A percentile compares a stretch with the other conserved stretches of the same genome.
Evolutionary conservation across 2,329 filamentous ascomycete genomes (phyloP).

Genomic region (Simplicillium sp.): DNA sequence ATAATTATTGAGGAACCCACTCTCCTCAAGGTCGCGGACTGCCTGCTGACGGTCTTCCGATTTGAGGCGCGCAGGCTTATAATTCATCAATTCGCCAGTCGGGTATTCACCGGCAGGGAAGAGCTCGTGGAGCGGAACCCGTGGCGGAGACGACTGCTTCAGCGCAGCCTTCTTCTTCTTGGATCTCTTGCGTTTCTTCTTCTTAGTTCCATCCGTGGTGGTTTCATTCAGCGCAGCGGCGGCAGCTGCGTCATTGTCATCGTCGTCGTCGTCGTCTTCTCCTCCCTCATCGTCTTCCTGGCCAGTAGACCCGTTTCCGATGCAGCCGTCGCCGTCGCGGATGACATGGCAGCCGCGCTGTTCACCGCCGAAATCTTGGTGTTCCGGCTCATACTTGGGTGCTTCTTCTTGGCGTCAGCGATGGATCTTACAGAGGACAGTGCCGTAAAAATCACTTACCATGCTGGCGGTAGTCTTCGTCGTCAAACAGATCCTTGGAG

Average conservation of each 20-base stretch:
- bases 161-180: slow-evolving; percentile 11
- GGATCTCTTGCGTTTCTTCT: slow-evolving; percentile 14
- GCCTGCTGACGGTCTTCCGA: slow-evolving; percentile 13
- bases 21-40: slow-evolving; percentile 17
- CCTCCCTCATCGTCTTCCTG: slow-evolving; percentile 15
- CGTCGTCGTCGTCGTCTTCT: slow-evolving; percentile 15
- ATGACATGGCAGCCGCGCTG: slow-evolving; percentile 28
- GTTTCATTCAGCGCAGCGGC: slow-evolving; percentile 11
- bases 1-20: slow-evolving; percentile 64
- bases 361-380: slow-evolving; percentile 21
- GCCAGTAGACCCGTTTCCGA: slow-evolving; percentile 19
- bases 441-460: no score
- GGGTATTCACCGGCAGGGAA: slow-evolving; percentile 18
- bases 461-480: no score
- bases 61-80: slow-evolving; percentile 13
- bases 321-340: slow-evolving; percentile 30
- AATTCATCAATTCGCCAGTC: slow-evolving; percentile 16
- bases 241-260: slow-evolving; percentile 12
- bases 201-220: slow-evolving; percentile 7
- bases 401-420: no score
- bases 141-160: slow-evolving; percentile 21
- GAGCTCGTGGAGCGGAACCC: slow-evolving; percentile 19
- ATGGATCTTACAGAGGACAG: no score
- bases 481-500: no score
- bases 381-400: no score